phyloP scores from a whole-genome alignment of 2,329 filamentous ascomycete species.

The Mollisiaceae sp. region DNA sequence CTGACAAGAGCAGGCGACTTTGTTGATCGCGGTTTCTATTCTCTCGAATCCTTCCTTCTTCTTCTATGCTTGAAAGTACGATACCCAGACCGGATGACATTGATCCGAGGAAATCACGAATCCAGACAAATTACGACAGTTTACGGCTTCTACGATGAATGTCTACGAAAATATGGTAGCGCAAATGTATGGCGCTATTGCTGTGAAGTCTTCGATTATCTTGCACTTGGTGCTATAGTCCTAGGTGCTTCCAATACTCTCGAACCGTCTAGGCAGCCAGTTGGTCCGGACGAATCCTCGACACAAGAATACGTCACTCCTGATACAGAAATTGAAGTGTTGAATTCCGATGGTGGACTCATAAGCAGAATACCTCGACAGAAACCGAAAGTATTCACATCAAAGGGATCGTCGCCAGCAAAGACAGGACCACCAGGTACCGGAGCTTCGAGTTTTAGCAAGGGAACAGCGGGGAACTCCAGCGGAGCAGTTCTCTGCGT shows the following conservation, averaged over 20 bases:
- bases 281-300: constrained; percentile 27
- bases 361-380: constrained; percentile 73
- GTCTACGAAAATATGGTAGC: constrained; percentile 91
- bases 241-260: constrained; percentile 80
- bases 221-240: constrained; percentile 96
- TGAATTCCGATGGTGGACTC: constrained; percentile 81
- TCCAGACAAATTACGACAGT: constrained; percentile 96
- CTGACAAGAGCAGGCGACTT: constrained; percentile 73
- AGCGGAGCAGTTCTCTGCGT: constrained; percentile 92
- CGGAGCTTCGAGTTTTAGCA: constrained; percentile 73
- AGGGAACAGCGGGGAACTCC: constrained; percentile 66
- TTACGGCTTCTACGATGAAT: constrained; percentile 98
- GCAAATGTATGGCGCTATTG: constrained; percentile 98
- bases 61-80: constrained; percentile 95
- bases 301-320: constrained; percentile 61
- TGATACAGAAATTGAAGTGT: constrained; percentile 90
- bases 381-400: constrained; percentile 27
- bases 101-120: constrained; percentile 95
- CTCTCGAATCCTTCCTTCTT: constrained; percentile 93
- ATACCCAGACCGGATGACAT: constrained; percentile 95
- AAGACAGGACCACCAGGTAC: constrained; percentile 79
- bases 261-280: constrained; percentile 46
- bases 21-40: constrained; percentile 97
- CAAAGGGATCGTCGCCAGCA: constrained; percentile 47
- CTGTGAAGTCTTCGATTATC: constrained; percentile 97